These are phyloP conservation scores for Penicillium sp. DNA, from an alignment of 2,329 filamentous ascomycete genomes.

Conservation along the genomic window DNA sequence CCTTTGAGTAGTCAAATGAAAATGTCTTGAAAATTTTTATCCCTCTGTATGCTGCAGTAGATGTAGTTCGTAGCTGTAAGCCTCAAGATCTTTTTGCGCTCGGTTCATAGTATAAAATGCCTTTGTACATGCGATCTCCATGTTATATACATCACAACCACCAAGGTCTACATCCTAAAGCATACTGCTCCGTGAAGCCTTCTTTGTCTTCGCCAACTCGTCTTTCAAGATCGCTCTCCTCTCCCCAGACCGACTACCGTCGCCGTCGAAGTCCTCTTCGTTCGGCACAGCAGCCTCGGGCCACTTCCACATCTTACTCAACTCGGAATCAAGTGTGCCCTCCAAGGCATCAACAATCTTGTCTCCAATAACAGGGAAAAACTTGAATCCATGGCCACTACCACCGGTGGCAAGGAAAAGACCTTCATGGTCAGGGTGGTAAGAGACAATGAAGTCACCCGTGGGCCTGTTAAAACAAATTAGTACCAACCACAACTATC, in stretches of 20 bases:
- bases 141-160: neutral
- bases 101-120: neutral
- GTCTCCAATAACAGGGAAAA: conserved; percentile 53
- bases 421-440: conserved; percentile 58
- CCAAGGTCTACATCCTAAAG: conserved; percentile 14
- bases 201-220: conserved; percentile 35
- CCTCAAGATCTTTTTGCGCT: neutral
- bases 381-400: conserved; percentile 54
- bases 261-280: conserved; percentile 28
- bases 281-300: conserved; percentile 17
- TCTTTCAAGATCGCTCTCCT: conserved; percentile 36
- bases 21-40: neutral
- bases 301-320: conserved; percentile 45
- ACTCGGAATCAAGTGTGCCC: conserved; percentile 41
- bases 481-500: neutral
- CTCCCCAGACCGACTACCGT: conserved; percentile 37
- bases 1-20: conserved; percentile 14
- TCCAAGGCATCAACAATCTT: conserved; percentile 49
- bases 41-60: neutral
- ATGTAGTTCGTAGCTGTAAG: neutral
- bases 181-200: conserved; percentile 19
- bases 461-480: conserved; percentile 42
- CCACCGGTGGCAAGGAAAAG: conserved; percentile 53
- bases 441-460: conserved; percentile 68
- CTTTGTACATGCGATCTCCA: neutral